phyloP scores from a whole-genome alignment of 2,329 filamentous ascomycete species.

The Phaeoacremonium minimum region DNA sequence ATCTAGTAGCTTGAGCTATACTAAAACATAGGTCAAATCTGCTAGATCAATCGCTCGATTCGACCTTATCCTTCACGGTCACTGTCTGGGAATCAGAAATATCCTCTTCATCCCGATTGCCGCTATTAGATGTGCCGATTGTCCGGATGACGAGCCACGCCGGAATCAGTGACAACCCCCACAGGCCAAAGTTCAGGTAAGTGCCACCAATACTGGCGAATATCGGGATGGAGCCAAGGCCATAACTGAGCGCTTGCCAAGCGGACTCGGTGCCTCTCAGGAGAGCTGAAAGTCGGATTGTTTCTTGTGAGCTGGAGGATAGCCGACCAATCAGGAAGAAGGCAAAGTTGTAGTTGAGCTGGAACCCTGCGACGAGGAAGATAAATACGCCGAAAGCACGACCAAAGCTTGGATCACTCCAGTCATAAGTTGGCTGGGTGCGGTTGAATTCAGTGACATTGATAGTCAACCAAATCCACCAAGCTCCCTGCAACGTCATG shows the following conservation, averaged over 20 bases:
- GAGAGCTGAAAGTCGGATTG: constrained; percentile 64
- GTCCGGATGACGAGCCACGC: constrained; percentile 69
- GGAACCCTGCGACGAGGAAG: constrained; percentile 63
- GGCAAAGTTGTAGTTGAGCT: constrained; percentile 70
- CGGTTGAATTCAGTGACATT: constrained; percentile 56
- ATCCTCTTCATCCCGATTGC: too few species aligned
- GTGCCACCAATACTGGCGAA: constrained; percentile 63
- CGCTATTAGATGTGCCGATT: too few species aligned
- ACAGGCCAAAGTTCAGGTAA: constrained; percentile 68
- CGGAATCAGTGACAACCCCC: constrained; percentile 58
- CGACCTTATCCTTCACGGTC: too few species aligned
- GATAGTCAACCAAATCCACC: constrained; percentile 70
- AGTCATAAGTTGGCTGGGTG: constrained; percentile 60
- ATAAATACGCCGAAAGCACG: constrained; percentile 63
- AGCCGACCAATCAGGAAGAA: too few species aligned
- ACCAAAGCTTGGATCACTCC: constrained; percentile 60
- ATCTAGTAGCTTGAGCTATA: too few species aligned
- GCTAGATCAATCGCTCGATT: too few species aligned
- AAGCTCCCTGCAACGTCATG: constrained; percentile 57
- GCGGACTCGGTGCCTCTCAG: constrained; percentile 68
- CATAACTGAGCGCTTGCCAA: constrained; percentile 70
- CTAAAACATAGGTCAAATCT: too few species aligned
- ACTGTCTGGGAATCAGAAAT: too few species aligned
- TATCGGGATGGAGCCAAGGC: constrained; percentile 54
- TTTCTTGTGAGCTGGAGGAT: too few species aligned